Evolutionary conservation across 768 basidiomycete species (phyloP).

Genomic region (Sarcomyxa edulis): DNA sequence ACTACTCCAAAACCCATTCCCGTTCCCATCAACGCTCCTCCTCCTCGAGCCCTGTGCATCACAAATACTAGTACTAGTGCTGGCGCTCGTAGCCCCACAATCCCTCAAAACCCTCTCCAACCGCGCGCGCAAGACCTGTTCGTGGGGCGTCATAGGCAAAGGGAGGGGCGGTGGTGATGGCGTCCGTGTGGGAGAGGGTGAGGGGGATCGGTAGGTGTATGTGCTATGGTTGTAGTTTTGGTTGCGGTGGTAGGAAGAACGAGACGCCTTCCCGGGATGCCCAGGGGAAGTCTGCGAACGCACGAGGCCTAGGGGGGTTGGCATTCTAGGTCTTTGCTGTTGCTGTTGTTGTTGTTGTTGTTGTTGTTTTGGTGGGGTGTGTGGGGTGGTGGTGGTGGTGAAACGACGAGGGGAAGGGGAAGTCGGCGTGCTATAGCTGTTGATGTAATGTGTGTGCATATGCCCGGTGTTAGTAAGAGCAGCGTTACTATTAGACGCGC

Average conservation of each 20-base stretch:
- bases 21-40: slow-evolving; percentile 7
- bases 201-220: slow-evolving; percentile 1
- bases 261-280: slow-evolving; percentile 22
- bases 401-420: slow-evolving; percentile 13
- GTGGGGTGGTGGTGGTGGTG: slow-evolving; percentile 3
- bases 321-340: not conserved
- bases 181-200: slow-evolving; percentile 1
- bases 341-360: slow-evolving; percentile 2
- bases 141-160: slow-evolving; percentile 38
- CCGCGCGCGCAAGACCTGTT: slow-evolving; percentile 46
- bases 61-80: not conserved
- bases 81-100: not conserved
- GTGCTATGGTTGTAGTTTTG: slow-evolving; percentile 3
- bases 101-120: slow-evolving; percentile 53
- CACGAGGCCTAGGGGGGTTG: slow-evolving; percentile 2
- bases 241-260: slow-evolving; percentile 10
- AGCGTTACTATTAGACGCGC: too few relatives aligned
- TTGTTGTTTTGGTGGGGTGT: not conserved
- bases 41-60: slow-evolving; percentile 2
- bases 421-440: too few relatives aligned
- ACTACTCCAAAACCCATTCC: slow-evolving; percentile 24
- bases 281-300: slow-evolving; percentile 17
- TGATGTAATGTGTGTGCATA: too few relatives aligned
- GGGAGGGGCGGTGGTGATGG: slow-evolving; percentile 9
- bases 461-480: too few relatives aligned